Conservation (phyloP, 1,284 basidiomycete genomes). For the Trichosporon ovoides region DNA sequence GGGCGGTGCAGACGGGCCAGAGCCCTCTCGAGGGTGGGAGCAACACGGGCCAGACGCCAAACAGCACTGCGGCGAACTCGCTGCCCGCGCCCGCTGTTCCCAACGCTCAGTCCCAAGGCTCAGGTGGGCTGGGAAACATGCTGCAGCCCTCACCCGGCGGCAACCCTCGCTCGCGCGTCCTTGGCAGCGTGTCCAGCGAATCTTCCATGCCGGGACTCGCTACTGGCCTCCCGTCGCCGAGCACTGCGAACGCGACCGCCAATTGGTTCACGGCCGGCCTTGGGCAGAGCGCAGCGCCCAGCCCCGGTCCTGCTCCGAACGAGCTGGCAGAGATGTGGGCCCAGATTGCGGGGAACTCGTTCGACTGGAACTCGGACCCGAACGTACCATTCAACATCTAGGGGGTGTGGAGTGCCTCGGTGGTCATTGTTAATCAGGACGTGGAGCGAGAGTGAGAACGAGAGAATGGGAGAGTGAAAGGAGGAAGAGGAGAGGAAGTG, state of each 20-base stretch:
- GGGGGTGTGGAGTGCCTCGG: background rate
- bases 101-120: background rate
- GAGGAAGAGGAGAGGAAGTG: background rate
- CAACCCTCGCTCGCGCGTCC: slow-evolving; percentile 3
- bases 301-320: slow-evolving; percentile 7
- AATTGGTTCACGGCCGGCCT: slow-evolving; percentile 16
- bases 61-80: background rate
- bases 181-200: background rate
- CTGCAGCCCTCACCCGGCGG: background rate
- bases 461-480: background rate
- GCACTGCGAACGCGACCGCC: background rate
- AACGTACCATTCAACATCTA: slow-evolving; percentile 45
- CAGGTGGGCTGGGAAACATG: background rate
- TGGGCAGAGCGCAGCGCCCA: slow-evolving; percentile 6
- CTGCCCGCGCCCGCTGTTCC: background rate
- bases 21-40: background rate
- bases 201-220: background rate
- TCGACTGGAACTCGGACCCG: slow-evolving; percentile 46
- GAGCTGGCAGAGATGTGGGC: slow-evolving; percentile 38
- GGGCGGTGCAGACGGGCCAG: slow-evolving; percentile 9
- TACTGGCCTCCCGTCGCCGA: slow-evolving; percentile 3
- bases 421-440: background rate
- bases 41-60: background rate
- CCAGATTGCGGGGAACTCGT: slow-evolving; percentile 38
- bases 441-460: background rate